Conservation (phyloP, 495 filamentous ascomycete genomes). For the Oleoguttula mirabilis region DNA sequence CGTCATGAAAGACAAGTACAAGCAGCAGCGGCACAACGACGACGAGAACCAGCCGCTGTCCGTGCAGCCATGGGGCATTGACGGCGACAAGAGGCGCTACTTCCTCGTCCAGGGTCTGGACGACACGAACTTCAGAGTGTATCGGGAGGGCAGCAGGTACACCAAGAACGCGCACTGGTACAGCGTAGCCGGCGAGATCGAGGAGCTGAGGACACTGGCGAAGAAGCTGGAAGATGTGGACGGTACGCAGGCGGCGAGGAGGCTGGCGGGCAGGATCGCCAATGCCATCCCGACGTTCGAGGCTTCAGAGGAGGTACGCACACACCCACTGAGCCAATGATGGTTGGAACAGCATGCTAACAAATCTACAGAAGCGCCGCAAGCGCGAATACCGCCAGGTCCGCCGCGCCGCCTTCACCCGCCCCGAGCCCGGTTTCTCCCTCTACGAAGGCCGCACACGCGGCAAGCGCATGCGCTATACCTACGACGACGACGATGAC, state of each 20-base stretch:
- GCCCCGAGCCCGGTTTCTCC: slow-evolving; percentile 81
- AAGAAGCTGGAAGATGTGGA: slow-evolving; percentile 63
- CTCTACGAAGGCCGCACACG: slow-evolving; percentile 92
- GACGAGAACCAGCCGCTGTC: slow-evolving; percentile 88
- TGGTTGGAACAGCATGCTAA: slow-evolving; percentile 26
- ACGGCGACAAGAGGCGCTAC: slow-evolving; percentile 82
- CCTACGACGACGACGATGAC: slow-evolving; percentile 59
- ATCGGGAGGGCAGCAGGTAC: slow-evolving; percentile 80
- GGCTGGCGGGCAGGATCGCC: slow-evolving; percentile 64
- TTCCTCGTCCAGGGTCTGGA: slow-evolving; percentile 90
- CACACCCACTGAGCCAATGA: background rate
- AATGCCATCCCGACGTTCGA: slow-evolving; percentile 86
- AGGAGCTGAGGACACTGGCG: slow-evolving; percentile 64
- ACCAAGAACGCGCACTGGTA: slow-evolving; percentile 67
- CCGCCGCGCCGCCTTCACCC: slow-evolving; percentile 75
- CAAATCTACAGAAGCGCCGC: slow-evolving; percentile 59
- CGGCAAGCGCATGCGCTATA: slow-evolving; percentile 91
- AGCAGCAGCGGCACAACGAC: slow-evolving; percentile 76
- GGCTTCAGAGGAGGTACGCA: slow-evolving; percentile 70
- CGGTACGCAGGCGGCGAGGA: slow-evolving; percentile 62
- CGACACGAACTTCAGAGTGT: slow-evolving; percentile 89
- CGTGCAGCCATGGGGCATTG: slow-evolving; percentile 87
- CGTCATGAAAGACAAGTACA: slow-evolving; percentile 80
- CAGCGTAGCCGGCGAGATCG: slow-evolving; percentile 80
- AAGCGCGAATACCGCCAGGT: slow-evolving; percentile 81